Base-by-base conservation (phyloP, 257 asterid genomes). In the Solanum okadae region DNA sequence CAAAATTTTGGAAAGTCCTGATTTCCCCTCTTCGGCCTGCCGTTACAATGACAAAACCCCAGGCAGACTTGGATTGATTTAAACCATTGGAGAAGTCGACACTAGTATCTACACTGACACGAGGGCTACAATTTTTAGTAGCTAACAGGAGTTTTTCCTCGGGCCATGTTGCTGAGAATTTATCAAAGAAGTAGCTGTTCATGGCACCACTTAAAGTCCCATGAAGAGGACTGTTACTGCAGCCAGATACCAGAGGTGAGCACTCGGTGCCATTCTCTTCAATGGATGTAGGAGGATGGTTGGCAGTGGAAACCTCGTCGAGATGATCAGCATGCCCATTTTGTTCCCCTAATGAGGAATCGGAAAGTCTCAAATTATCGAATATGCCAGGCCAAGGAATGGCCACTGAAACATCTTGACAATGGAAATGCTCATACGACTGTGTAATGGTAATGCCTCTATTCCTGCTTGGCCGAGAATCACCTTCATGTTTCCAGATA, bases 21-120 rank as follows among this genome's bases (percentile, higher is more conserved):
- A 97, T 96, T 88, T 97, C 98, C 81, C 99, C 99, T 91, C 95
- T 91, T 59, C 91, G 95, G 72, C 99, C 97, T 2, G 99, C 99
- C 27, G 98, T 93, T 20, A 96, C 98, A 67, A 96, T 95, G 67
- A 94, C 99, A 95, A 95, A 92, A 52, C 98, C 98, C 99, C 98
- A 94, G 10, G 98, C 99, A 11, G 96, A 90, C 90, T 92, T 91
- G 89, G 85, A 93, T 61, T 93, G 94, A 27, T 90, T 92, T 59
- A 93, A 59, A 86, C 97, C 95, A 15, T 91, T 91, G 8, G 95
- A 89, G 88, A 89, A 90, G 87, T 96, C 98, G 68, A 93, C 94
- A 71, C 98, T 93, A 8, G 91, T 92, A 72, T 96, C 98, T 77
- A 93, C 93, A 68, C 98, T 94, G 10, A 91, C 94, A 81, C 93